Percentiles rank a stretch among this genome's conserved stretches.
These are phyloP conservation scores for Aurinia saxatilis DNA, from an alignment of 345 rosid genomes.

Conservation along the genomic window DNA sequence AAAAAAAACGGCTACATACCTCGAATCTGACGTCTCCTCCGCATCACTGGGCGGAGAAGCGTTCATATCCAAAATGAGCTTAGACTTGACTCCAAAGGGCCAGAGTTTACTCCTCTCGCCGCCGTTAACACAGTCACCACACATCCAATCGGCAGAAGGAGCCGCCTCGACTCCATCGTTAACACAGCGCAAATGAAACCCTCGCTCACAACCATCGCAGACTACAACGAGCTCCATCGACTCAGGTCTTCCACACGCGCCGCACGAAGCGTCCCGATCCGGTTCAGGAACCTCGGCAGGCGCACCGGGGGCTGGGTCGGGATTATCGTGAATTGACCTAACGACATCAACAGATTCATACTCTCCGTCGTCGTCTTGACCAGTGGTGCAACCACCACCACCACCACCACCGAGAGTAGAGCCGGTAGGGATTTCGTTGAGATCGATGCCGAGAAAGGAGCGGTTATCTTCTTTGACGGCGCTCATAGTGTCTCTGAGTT, in stretches of 20 bases:
- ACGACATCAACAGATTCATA: constrained; percentile 53
- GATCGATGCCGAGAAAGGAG: constrained; percentile 81
- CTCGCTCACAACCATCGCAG: constrained; percentile 93
- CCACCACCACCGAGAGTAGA: constrained; percentile 31
- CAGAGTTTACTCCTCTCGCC: constrained; percentile 70
- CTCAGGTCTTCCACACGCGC: constrained; percentile 50
- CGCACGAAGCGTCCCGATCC: constrained; percentile 38
- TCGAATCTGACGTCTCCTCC: constrained; percentile 41
- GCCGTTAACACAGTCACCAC: constrained; percentile 45
- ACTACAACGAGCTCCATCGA: constrained; percentile 44
- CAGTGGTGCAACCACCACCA: constrained; percentile 18
- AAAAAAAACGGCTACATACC: constrained; percentile 35
- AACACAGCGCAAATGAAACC: constrained; percentile 59
- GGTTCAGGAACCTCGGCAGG: constrained; percentile 40
- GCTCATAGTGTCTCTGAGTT: constrained; percentile 18
- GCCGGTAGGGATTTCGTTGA: constrained; percentile 88
- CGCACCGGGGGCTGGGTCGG: constrained; percentile 51
- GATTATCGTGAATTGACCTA: constrained; percentile 51
- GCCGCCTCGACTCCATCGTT: constrained; percentile 16
- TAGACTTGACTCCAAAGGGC: constrained; percentile 77
- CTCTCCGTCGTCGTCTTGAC: constrained; percentile 14
- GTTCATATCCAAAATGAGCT: constrained; percentile 75
- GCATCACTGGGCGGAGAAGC: constrained; percentile 89
- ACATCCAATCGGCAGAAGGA: constrained; percentile 65
- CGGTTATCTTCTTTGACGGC: constrained; percentile 38